phyloP scores from a whole-genome alignment of 2,329 filamentous ascomycete species.

The Annulohypoxylon truncatum region DNA sequence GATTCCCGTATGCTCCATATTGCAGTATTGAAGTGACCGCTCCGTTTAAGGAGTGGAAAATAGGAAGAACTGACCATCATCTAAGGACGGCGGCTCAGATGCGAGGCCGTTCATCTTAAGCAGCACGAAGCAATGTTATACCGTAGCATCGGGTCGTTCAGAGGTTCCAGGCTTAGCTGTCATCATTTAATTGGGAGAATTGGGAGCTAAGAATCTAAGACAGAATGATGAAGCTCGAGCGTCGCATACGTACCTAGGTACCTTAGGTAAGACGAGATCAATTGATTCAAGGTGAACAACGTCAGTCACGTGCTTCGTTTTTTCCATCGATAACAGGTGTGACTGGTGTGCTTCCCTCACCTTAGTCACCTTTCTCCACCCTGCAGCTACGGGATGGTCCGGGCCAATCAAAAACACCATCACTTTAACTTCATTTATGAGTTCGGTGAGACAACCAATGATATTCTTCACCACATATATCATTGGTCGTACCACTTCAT shows the following conservation, averaged over 20 bases:
- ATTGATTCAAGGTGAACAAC: constrained; percentile 1
- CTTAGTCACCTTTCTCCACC: constrained; percentile 20
- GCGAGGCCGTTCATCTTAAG: constrained; percentile 56
- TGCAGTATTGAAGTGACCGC: not conserved
- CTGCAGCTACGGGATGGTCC: constrained; percentile 23
- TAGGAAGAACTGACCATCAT: constrained; percentile 56
- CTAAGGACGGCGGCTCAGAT: constrained; percentile 55
- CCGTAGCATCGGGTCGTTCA: constrained; percentile 24
- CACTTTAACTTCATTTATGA: constrained; percentile 20
- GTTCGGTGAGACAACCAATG: constrained; percentile 7
- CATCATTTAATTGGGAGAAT: constrained; percentile 10
- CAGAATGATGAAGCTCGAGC: constrained; percentile 15
- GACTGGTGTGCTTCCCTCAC: not conserved
- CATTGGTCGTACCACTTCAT: not conserved
- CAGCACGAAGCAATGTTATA: constrained; percentile 5
- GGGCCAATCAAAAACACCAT: constrained; percentile 23
- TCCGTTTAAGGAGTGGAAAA: not conserved
- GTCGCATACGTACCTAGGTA: not conserved
- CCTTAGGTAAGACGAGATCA: not conserved
- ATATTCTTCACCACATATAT: not conserved
- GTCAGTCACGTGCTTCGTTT: constrained; percentile 23
- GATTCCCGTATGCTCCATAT: constrained; percentile 41
- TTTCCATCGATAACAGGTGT: constrained; percentile 31
- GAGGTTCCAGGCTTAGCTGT: constrained; percentile 11
- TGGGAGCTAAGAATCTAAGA: constrained; percentile 8